Evolutionary conservation across 345 rosid species (phyloP).

Genomic region (Dipteronia dyeriana): DNA sequence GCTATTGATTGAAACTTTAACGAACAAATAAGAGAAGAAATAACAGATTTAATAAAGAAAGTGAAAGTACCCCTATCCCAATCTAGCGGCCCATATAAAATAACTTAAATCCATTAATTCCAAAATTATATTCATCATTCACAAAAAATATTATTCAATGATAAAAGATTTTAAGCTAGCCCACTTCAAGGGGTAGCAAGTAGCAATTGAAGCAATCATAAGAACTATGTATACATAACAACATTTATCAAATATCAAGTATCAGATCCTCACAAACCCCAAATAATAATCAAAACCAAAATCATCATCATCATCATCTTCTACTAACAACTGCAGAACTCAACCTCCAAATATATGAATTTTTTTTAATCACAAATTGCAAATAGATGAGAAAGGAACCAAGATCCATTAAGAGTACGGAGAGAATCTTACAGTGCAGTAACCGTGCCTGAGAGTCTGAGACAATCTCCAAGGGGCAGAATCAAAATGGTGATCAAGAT

Average conservation of each 20-base stretch:
- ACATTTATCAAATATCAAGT: not conserved
- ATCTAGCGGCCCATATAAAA: not conserved
- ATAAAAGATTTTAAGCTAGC: too few relatives aligned
- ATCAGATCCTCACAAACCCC: conserved; percentile 23
- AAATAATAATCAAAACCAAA: conserved; percentile 18
- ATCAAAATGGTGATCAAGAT: conserved; percentile 74
- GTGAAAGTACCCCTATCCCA: not conserved
- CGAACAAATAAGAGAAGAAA: not conserved
- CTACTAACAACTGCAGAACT: too few relatives aligned
- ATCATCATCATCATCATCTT: not conserved
- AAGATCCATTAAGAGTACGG: not conserved
- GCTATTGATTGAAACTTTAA: not conserved
- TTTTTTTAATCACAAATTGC: too few relatives aligned
- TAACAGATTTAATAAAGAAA: not conserved
- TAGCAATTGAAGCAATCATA: too few relatives aligned
- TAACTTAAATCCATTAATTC: not conserved
- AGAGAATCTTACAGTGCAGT: conserved; percentile 61
- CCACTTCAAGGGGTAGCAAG: too few relatives aligned
- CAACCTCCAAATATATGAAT: too few relatives aligned
- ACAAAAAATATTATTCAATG: not conserved
- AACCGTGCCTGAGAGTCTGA: conserved; percentile 87
- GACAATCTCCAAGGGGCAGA: conserved; percentile 89
- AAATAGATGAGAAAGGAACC: too few relatives aligned
- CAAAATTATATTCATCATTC: not conserved
- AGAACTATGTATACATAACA: conserved; percentile 24